Evolutionary conservation across 1,284 basidiomycete genomes (phyloP).

Genomic region (Cutaneotrichosporon sp.): DNA sequence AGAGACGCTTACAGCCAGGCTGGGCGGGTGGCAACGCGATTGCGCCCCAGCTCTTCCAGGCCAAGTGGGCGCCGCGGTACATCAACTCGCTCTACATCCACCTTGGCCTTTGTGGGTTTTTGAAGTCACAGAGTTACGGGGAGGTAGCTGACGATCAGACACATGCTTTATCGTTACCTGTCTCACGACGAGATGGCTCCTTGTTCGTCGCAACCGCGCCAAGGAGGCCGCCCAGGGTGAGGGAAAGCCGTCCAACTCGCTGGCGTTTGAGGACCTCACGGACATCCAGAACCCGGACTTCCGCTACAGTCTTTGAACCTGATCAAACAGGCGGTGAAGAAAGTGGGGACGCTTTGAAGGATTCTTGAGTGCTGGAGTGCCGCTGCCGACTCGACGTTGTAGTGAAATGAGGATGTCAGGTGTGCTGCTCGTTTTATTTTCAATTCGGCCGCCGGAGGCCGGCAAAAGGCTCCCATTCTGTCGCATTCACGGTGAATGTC

Average conservation of each 20-base stretch:
- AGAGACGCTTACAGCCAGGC: not conserved
- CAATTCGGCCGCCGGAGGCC: no score
- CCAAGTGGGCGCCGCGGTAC: constrained; percentile 32
- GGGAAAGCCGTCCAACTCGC: constrained; percentile 9
- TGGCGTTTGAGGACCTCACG: constrained; percentile 23
- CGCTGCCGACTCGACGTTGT: no score
- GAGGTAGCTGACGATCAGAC: constrained; percentile 9
- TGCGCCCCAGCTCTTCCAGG: constrained; percentile 33
- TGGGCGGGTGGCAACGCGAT: constrained; percentile 37
- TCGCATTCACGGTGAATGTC: no score
- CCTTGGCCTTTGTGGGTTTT: constrained; percentile 23
- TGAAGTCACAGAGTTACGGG: not conserved
- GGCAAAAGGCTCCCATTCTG: no score
- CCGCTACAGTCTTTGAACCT: constrained; percentile 6
- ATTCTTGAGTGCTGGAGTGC: no score
- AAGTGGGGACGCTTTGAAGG: no score
- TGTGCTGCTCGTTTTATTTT: no score
- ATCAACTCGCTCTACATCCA: constrained; percentile 35
- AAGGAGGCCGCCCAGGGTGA: constrained; percentile 10
- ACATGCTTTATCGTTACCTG: constrained; percentile 21
- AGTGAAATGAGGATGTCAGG: no score
- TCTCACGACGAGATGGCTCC: constrained; percentile 20
- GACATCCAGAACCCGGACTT: constrained; percentile 23
- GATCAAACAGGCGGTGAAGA: no score
- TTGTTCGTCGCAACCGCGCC: constrained; percentile 23